These are phyloP conservation scores for Fusarium falciforme DNA, from an alignment of 2,329 filamentous ascomycete genomes.

Conservation along the genomic window DNA sequence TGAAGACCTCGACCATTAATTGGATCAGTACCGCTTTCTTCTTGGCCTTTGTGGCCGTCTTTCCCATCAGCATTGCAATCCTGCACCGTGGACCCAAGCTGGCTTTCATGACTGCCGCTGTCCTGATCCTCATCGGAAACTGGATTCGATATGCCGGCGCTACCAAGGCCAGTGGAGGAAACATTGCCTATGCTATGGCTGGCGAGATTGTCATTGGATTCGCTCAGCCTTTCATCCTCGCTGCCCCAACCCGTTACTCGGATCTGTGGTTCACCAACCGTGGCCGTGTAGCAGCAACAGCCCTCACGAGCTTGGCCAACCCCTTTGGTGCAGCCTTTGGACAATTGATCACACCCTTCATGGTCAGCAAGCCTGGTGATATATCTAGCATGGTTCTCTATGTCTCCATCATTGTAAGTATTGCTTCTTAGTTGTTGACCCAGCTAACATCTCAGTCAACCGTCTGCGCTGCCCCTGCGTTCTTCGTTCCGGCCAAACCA, in stretches of 20 bases:
- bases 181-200: slow-evolving; percentile 84
- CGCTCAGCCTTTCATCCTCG: slow-evolving; percentile 91
- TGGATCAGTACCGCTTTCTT: slow-evolving; percentile 92
- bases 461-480: slow-evolving; percentile 74
- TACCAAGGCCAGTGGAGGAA: slow-evolving; percentile 64
- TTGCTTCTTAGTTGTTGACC: not conserved
- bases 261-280: slow-evolving; percentile 93
- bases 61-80: slow-evolving; percentile 79
- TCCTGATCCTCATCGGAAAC: slow-evolving; percentile 83
- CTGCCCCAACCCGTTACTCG: slow-evolving; percentile 89
- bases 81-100: slow-evolving; percentile 84
- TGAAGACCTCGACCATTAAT: slow-evolving; percentile 82
- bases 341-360: slow-evolving; percentile 86
- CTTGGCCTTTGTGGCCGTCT: slow-evolving; percentile 81
- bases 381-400: slow-evolving; percentile 88
- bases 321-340: slow-evolving; percentile 90
- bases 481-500: slow-evolving; percentile 82
- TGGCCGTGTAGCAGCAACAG: slow-evolving; percentile 88
- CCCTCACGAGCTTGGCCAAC: slow-evolving; percentile 85
- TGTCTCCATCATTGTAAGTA: slow-evolving; percentile 80
- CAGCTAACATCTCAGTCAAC: slow-evolving; percentile 48
- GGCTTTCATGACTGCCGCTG: slow-evolving; percentile 78
- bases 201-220: slow-evolving; percentile 92
- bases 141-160: slow-evolving; percentile 89
- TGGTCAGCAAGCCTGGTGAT: slow-evolving; percentile 71